These are phyloP conservation scores for Trichoderma semiorbis DNA, from an alignment of 2,329 filamentous ascomycete species.

Conservation along the genomic window DNA sequence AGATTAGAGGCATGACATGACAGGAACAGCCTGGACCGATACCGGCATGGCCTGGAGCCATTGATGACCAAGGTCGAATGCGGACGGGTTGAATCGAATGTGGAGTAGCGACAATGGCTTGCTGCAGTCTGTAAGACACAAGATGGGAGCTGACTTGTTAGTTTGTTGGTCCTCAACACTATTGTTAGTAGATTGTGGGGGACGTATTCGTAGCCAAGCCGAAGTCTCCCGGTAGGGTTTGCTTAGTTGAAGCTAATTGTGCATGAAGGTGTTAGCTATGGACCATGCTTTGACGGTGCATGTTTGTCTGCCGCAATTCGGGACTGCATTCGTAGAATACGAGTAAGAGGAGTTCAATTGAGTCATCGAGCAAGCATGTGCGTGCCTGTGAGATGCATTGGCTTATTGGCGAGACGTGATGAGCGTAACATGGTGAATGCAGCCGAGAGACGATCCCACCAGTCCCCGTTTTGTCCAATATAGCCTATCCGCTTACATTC, in stretches of 20 bases:
- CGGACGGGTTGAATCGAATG: background rate
- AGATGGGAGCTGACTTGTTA: background rate
- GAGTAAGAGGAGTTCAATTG: background rate
- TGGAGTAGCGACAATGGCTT: background rate
- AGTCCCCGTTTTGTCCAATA: background rate
- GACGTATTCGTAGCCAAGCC: background rate
- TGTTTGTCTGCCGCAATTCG: background rate
- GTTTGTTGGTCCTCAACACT: conserved; percentile 1
- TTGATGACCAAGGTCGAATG: background rate
- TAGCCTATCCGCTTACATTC: background rate
- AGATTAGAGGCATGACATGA: background rate
- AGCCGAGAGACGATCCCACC: background rate
- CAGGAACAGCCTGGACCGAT: background rate
- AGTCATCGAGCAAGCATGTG: background rate
- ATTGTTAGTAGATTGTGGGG: conserved; percentile 18
- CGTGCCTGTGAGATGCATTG: background rate
- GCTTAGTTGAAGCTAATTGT: background rate
- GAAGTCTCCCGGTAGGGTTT: conserved; percentile 15
- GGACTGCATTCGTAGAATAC: background rate
- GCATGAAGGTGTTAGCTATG: background rate
- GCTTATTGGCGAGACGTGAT: background rate
- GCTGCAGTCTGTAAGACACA: background rate
- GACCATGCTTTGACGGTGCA: background rate
- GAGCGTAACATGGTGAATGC: background rate
- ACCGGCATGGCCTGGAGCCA: background rate